phyloP scores from a whole-genome alignment of 75 land plant genomes.

The Selaginella moellendorffii region DNA sequence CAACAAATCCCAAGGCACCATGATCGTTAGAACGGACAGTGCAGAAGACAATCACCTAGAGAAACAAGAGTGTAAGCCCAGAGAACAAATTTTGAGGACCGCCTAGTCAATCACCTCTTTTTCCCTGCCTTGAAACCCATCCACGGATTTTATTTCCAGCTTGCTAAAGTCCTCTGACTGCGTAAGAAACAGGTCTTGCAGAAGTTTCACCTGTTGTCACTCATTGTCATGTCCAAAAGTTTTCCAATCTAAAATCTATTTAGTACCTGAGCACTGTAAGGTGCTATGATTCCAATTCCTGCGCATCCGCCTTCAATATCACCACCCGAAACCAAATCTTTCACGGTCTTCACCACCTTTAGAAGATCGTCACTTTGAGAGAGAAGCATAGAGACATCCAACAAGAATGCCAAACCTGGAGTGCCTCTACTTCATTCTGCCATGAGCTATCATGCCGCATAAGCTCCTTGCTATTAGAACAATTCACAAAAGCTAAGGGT shows the following conservation, averaged over 20 bases:
- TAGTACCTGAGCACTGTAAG: slow-evolving; percentile 31
- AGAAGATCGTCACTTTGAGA: neutral
- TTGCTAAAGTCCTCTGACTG: slow-evolving; percentile 7
- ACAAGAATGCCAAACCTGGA: neutral
- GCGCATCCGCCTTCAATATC: slow-evolving; percentile 12
- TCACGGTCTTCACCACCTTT: slow-evolving; percentile 14
- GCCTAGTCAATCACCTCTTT: slow-evolving; percentile 15
- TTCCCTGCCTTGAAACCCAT: slow-evolving; percentile 32
- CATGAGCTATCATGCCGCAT: slow-evolving; percentile 19
- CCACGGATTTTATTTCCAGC: slow-evolving; percentile 25
- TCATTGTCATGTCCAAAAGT: too few species aligned
- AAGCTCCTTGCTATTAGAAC: slow-evolving; percentile 22
- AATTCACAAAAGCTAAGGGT: slow-evolving; percentile 23
- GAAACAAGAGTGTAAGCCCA: neutral
- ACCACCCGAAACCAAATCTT: slow-evolving; percentile 9
- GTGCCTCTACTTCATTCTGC: slow-evolving; percentile 23
- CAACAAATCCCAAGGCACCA: slow-evolving; percentile 24
- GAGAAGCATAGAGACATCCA: neutral
- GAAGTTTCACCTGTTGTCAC: slow-evolving; percentile 23
- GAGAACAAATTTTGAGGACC: neutral
- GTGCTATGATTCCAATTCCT: slow-evolving; percentile 32
- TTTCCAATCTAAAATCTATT: neutral
- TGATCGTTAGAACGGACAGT: slow-evolving; percentile 21
- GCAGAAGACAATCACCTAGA: slow-evolving; percentile 27
- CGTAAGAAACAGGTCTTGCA: slow-evolving; percentile 15